Conservation (phyloP, 129 eudicot species). For the Dittrichia graveolens region DNA sequence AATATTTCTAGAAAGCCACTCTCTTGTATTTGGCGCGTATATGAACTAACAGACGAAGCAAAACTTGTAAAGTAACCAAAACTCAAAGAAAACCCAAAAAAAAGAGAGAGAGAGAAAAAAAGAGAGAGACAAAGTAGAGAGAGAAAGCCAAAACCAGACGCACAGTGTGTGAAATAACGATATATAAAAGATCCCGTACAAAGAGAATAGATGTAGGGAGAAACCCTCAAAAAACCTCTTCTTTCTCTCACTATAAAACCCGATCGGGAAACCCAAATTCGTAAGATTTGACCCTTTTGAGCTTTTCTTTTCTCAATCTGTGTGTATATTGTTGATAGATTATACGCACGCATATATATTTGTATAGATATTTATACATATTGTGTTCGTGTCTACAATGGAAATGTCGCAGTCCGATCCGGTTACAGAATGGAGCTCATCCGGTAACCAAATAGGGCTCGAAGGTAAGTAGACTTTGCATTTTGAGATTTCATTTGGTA, state of each 20-base stretch:
- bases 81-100: constrained; percentile 1
- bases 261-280: constrained; percentile 27
- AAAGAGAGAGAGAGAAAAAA: background rate
- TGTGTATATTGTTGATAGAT: constrained; percentile 29
- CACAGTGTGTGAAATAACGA: constrained; percentile 28
- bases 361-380: constrained; percentile 35
- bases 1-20: constrained; percentile 23
- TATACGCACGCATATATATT: constrained; percentile 22
- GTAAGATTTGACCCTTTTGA: constrained; percentile 29
- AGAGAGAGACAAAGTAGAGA: constrained; percentile 25
- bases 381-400: constrained; percentile 42
- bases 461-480: constrained; percentile 56
- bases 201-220: constrained; percentile 12
- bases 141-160: constrained; percentile 25
- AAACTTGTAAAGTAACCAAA: constrained; percentile 26
- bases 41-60: constrained; percentile 21
- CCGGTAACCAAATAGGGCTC: constrained; percentile 68
- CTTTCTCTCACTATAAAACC: constrained; percentile 20
- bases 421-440: constrained; percentile 59
- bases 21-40: constrained; percentile 40
- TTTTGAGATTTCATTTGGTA: constrained; percentile 34
- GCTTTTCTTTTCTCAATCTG: constrained; percentile 22
- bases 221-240: constrained; percentile 35
- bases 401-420: constrained; percentile 68
- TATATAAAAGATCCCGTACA: constrained; percentile 31